A percentile compares a stretch with the other conserved stretches of the same genome.
Evolutionary conservation across 2,329 filamentous ascomycete genomes (phyloP).

Genomic region (Periconia digitata): DNA sequence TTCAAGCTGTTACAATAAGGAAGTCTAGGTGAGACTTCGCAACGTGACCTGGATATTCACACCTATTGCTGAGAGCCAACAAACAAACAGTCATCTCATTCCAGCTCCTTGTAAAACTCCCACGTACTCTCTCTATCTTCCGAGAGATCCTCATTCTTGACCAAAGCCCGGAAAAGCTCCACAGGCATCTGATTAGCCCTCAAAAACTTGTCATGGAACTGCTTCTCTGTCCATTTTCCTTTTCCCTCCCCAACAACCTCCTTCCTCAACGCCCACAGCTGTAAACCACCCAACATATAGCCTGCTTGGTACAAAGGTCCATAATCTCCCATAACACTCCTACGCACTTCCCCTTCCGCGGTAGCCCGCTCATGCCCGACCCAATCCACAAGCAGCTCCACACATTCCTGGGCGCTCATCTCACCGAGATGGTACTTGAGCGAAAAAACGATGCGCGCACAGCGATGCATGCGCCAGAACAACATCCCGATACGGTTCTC

Average conservation of each 20-base stretch:
- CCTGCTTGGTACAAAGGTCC: constrained; percentile 61
- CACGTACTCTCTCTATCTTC: constrained; percentile 52
- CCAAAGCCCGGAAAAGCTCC: constrained; percentile 55
- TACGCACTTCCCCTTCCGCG: constrained; percentile 62
- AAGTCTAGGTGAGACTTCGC: no score
- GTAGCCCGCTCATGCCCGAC: constrained; percentile 62
- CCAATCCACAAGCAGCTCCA: constrained; percentile 58
- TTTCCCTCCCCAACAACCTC: constrained; percentile 50
- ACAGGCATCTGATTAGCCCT: constrained; percentile 57
- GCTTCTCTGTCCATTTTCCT: constrained; percentile 50
- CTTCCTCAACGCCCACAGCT: constrained; percentile 54
- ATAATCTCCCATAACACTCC: constrained; percentile 60
- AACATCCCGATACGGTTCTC: constrained; percentile 60
- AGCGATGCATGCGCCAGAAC: constrained; percentile 66
- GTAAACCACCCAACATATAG: constrained; percentile 62
- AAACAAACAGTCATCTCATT: no score
- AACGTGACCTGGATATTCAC: no score
- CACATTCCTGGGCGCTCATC: constrained; percentile 56
- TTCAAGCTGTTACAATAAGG: no score
- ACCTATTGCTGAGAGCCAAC: no score
- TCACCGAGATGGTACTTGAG: constrained; percentile 60
- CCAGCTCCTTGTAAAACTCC: constrained; percentile 40
- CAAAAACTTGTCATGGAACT: constrained; percentile 59
- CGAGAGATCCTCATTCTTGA: constrained; percentile 47
- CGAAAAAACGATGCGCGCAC: constrained; percentile 61